These are phyloP conservation scores for Xanthoconium separans DNA, from an alignment of 1,284 basidiomycete species.

Conservation along the genomic window DNA sequence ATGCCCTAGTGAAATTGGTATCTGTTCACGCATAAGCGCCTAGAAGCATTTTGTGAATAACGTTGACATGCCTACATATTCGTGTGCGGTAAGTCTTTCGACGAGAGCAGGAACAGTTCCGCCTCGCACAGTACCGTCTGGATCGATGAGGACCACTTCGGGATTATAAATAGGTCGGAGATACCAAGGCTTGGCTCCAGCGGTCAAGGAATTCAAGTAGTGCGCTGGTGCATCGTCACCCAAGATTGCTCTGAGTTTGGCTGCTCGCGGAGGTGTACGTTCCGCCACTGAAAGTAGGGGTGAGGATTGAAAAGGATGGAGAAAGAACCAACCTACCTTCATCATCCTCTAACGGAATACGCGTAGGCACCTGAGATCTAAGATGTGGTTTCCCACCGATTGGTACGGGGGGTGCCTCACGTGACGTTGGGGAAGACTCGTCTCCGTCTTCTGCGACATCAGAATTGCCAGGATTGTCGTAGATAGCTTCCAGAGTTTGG, in stretches of 20 bases:
- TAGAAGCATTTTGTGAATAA: not conserved
- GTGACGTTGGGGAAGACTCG: not conserved
- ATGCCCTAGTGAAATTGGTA: constrained; percentile 68
- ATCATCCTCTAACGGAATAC: constrained; percentile 13
- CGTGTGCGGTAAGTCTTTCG: constrained; percentile 72
- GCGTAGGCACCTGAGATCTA: not conserved
- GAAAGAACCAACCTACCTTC: constrained; percentile 11
- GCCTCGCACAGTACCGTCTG: constrained; percentile 66
- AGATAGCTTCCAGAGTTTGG: constrained; percentile 21
- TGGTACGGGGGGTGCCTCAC: constrained; percentile 10
- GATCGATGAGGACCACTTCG: constrained; percentile 66
- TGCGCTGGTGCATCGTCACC: constrained; percentile 55
- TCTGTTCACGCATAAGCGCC: constrained; percentile 38
- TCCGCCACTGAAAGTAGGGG: not conserved
- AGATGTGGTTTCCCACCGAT: constrained; percentile 6
- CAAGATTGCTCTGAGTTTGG: constrained; percentile 61
- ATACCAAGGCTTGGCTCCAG: constrained; percentile 61
- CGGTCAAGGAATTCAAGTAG: constrained; percentile 40
- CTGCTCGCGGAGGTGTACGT: constrained; percentile 23
- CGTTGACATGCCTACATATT: constrained; percentile 47
- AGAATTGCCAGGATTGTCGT: constrained; percentile 15
- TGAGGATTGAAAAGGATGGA: not conserved
- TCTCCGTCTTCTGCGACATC: constrained; percentile 10
- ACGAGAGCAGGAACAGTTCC: constrained; percentile 70
- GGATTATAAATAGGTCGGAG: constrained; percentile 63